phyloP scores from a whole-genome alignment of 495 filamentous ascomycete genomes.

The Eremomyces bilateralis region DNA sequence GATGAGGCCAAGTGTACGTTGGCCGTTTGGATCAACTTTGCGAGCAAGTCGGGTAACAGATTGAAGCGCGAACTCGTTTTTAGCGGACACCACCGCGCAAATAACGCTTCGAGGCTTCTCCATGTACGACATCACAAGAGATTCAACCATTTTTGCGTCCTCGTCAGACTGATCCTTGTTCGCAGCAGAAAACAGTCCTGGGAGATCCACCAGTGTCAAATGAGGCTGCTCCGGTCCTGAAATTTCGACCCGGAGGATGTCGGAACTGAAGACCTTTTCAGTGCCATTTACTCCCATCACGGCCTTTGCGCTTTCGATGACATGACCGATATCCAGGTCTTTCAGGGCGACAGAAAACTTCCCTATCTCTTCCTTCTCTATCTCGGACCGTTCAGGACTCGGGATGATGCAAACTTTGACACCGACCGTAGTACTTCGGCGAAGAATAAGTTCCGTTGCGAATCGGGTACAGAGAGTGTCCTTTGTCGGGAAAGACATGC shows the following conservation, averaged over 20 bases:
- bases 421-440: constrained; percentile 14
- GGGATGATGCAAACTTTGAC: not conserved
- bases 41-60: constrained; percentile 8
- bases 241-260: constrained; percentile 2
- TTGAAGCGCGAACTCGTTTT: constrained; percentile 14
- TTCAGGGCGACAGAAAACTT: no score
- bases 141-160: constrained; percentile 10
- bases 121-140: constrained; percentile 11
- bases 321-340: not conserved
- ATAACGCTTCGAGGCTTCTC: constrained; percentile 12
- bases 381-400: not conserved
- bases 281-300: not conserved
- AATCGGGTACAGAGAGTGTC: constrained; percentile 29
- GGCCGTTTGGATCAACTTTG: constrained; percentile 8
- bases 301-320: not conserved
- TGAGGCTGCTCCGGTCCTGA: not conserved
- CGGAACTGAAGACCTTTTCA: not conserved
- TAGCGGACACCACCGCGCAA: constrained; percentile 14
- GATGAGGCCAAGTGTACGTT: constrained; percentile 17
- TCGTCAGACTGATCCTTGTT: constrained; percentile 7
- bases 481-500: constrained; percentile 20
- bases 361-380: not conserved
- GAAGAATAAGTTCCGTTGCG: constrained; percentile 35
- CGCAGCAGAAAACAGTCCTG: constrained; percentile 8
- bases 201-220: constrained; percentile 1